phyloP scores from a whole-genome alignment of 1,139 yeast species.

The Debaryomyces fabryi region DNA sequence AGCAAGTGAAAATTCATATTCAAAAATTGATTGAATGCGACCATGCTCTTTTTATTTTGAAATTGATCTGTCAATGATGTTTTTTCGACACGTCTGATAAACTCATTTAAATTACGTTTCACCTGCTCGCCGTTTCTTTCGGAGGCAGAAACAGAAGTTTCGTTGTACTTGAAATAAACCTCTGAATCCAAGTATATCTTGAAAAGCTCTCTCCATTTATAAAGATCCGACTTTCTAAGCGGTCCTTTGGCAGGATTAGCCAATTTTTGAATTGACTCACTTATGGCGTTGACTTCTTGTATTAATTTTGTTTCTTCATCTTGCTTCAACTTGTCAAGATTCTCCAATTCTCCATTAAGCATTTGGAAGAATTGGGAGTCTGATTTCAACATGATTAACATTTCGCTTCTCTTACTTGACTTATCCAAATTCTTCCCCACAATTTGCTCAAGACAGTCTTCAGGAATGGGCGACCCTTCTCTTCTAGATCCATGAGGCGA shows the following conservation, averaged over 20 bases:
- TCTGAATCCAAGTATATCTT: slow-evolving; percentile 66
- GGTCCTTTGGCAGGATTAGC: slow-evolving; percentile 38
- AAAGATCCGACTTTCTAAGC: slow-evolving; percentile 54
- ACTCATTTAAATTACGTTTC: slow-evolving; percentile 44
- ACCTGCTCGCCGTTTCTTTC: slow-evolving; percentile 41
- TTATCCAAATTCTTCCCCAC: slow-evolving; percentile 11
- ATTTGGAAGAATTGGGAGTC: slow-evolving; percentile 59
- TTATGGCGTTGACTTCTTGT: slow-evolving; percentile 45
- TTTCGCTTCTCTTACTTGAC: slow-evolving; percentile 21
- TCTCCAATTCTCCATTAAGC: slow-evolving; percentile 58
- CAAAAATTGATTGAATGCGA: slow-evolving; percentile 54
- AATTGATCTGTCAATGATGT: slow-evolving; percentile 46
- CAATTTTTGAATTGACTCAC: slow-evolving; percentile 39
- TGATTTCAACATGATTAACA: slow-evolving; percentile 42
- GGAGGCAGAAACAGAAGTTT: slow-evolving; percentile 41
- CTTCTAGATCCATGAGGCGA: slow-evolving; percentile 13
- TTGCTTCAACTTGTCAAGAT: slow-evolving; percentile 47
- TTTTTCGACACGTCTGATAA: slow-evolving; percentile 46
- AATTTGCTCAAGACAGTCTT: not conserved
- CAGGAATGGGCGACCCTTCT: slow-evolving; percentile 5
- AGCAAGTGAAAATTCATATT: slow-evolving; percentile 56
- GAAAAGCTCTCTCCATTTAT: slow-evolving; percentile 73
- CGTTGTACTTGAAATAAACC: slow-evolving; percentile 62
- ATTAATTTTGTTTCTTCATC: slow-evolving; percentile 50
- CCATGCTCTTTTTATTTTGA: slow-evolving; percentile 49